Percentiles rank a stretch among this genome's conserved stretches.
Conservation (phyloP, 176 grass and related monocot genomes). For the Pharus latifolius region DNA sequence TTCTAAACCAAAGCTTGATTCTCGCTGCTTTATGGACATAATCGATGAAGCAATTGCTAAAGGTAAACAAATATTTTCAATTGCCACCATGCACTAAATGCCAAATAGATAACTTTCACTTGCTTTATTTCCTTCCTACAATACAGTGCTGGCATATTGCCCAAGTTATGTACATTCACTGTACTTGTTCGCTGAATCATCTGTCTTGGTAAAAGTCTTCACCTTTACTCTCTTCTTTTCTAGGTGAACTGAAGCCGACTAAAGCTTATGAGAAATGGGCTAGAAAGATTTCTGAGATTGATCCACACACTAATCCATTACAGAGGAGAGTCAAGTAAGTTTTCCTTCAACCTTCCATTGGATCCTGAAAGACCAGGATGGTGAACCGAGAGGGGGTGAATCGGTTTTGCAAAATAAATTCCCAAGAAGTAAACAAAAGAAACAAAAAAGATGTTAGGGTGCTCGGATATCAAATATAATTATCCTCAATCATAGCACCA, state of each 20-base stretch:
- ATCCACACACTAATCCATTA: slow-evolving; percentile 80
- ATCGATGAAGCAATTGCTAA: slow-evolving; percentile 89
- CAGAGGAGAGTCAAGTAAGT: slow-evolving; percentile 73
- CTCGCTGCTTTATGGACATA: slow-evolving; percentile 89
- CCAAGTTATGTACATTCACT: background rate
- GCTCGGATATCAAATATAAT: too few relatives aligned
- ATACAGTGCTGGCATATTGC: background rate
- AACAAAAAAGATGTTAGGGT: too few relatives aligned
- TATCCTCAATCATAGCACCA: too few relatives aligned
- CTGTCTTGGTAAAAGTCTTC: background rate
- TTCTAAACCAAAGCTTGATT: slow-evolving; percentile 88
- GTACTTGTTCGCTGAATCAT: background rate
- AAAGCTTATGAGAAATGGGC: slow-evolving; percentile 77
- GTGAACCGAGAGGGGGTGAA: too few relatives aligned
- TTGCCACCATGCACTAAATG: background rate
- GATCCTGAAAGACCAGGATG: background rate
- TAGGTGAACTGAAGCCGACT: slow-evolving; percentile 70
- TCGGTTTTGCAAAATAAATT: too few relatives aligned
- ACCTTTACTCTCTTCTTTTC: background rate
- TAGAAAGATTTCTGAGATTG: slow-evolving; percentile 69
- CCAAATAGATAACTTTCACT: background rate
- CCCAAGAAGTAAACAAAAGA: too few relatives aligned
- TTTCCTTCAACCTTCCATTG: background rate
- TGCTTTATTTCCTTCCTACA: background rate
- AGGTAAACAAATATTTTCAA: slow-evolving; percentile 29